Evolutionary conservation across 345 rosid genomes (phyloP), one percentile per base, ranked within the genome.

Genomic region (Bruguiera parviflora): DNA sequence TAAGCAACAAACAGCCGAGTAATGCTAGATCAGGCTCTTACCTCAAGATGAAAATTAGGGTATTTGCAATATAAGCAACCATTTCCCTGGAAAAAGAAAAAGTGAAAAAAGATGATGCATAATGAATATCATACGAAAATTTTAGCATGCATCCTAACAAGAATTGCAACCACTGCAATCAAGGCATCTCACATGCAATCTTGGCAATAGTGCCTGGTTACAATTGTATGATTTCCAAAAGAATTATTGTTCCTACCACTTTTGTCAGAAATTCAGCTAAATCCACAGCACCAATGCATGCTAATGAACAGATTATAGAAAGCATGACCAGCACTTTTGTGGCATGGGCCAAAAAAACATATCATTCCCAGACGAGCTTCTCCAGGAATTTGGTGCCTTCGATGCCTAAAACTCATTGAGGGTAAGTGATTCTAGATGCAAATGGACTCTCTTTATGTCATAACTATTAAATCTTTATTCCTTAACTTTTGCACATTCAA

Each of bases 11-110:
- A 47, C 32, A 37, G 53, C 47, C 46, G 10, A 60, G 65, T 19
- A 39, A 65, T 25, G 32, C 49, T n/a, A 65, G 24, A 29, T 64
- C 22, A 35, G 68, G 63, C 21, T 53, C 84, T 82, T 79, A 94
- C 98, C 98, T 94, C 72, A 91, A 84, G 78, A 89, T 94, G 79
- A 94, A 94, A 65, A 94, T 91, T 69, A 91, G 74, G 52, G 98
- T 94, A 84, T 94, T 94, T 65, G 98, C 98, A 80, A 94, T 94
- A 69, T 94, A 94, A 43, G 97, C 91, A 67, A 94, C 85, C 97
- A 94, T 94, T 84, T 88, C 96, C 98, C 97, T 94, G 90, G 70
- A 73, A 69, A 53, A 58, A 53, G 67, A 37, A 37, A 22, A 43
- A 16, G 21, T 13, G 32, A 27, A 47, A 25, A 31, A 22, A 27